These are phyloP conservation scores for Boletus vermiculosoides DNA, from an alignment of 768 basidiomycete genomes.

Conservation along the genomic window DNA sequence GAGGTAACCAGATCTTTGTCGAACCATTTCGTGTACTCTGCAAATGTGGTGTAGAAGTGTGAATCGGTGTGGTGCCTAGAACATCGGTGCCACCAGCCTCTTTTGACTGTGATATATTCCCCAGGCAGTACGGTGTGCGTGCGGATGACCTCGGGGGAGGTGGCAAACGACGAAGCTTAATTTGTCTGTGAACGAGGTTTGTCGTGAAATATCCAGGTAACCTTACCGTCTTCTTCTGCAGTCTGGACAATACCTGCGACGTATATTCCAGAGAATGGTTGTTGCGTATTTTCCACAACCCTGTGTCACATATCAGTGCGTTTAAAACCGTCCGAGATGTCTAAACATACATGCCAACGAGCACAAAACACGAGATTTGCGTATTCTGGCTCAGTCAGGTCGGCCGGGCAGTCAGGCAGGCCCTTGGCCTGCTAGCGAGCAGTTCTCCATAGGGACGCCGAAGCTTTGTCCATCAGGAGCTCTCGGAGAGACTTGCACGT, in stretches of 20 bases:
- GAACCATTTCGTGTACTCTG: neutral
- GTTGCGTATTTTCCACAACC: conserved; percentile 2
- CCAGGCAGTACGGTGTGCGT: neutral
- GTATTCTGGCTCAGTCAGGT: conserved; percentile 44
- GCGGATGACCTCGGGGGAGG: neutral
- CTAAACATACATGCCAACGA: conserved; percentile 17
- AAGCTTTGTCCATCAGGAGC: conserved; percentile 32
- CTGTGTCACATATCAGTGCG: neutral
- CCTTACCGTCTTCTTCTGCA: neutral
- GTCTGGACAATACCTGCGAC: conserved; percentile 15
- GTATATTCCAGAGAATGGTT: conserved; percentile 3
- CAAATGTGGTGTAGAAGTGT: neutral
- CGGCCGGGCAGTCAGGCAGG: conserved; percentile 42
- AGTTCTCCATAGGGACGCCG: conserved; percentile 27
- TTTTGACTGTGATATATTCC: neutral
- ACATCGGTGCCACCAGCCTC: neutral
- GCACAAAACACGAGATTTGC: conserved; percentile 38
- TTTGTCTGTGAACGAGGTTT: neutral
- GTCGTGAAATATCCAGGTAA: neutral
- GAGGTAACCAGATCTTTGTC: conserved; percentile 8
- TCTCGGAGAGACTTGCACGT: conserved; percentile 38
- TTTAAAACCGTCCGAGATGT: neutral
- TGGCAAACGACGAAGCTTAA: neutral
- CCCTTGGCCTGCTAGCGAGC: conserved; percentile 33
- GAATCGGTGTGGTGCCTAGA: too few species aligned